Base-by-base conservation (phyloP, 2,329 filamentous ascomycete genomes). In the Aspergillus phoenicis region DNA sequence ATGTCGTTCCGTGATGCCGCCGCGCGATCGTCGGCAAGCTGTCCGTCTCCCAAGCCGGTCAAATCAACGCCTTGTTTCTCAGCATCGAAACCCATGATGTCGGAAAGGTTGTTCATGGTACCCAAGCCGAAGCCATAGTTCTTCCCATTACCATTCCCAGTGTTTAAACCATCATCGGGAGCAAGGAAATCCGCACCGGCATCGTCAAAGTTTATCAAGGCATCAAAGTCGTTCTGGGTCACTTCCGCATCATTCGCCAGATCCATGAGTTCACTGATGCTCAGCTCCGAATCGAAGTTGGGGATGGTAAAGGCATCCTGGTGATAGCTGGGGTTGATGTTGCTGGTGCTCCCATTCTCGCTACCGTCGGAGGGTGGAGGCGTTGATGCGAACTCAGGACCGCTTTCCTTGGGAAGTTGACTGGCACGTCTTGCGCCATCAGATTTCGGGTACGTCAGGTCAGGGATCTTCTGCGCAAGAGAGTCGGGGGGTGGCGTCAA, bases 191-290 rank as follows among this genome's bases (percentile, higher is more conserved):
- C 76, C 17, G 67, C 72, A 1, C 70, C 68, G 1, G 72, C 71
- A 52, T 80, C 78, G 45, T 81, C 79, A 53, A 81, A 77, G 59
- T 81, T 80, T 64, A 81, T 79, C 57, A 81, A 63, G 0, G 78
- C 77, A 58, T 81, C 79, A 28, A 81, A 78, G 58, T 81, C 78
- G 54, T 79, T 78, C 57, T 80, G 76, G 2, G 74, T 79, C 22
- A 79, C 77, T 59, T 80, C 77, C 5, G 75, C 77, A 52, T 79
- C 77, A 53, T 80, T 78, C 28, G 78, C 78, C 26, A 80, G 64
- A 60, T 78, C 76, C 72, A 79, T 79, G 33, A 80, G 69, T 52
- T 79, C 72, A 43, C 72, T 76, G 3, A 80, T 66, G 53, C 73
- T 78, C 60, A 78, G 61, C 33, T 79, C 74, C 3, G 71, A 61